Evolutionary conservation across 1,284 basidiomycete species (phyloP).

Genomic region (Ustilago trichophora): DNA sequence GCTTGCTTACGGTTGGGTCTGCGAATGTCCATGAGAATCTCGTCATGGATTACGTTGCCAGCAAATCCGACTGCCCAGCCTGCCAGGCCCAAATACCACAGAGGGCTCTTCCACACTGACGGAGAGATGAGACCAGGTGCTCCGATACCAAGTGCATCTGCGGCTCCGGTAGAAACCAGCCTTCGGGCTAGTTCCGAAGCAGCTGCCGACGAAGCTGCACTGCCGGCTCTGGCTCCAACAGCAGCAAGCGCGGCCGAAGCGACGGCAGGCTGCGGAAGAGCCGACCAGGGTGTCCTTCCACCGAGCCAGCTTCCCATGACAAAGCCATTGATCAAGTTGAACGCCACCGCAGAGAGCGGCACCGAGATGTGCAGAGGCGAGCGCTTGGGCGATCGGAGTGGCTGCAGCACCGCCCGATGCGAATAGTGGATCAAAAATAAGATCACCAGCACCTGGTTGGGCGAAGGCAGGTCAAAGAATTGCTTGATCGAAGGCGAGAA

Average conservation of each 20-base stretch:
- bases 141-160: slow-evolving; percentile 16
- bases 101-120: slow-evolving; percentile 58
- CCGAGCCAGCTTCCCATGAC: slow-evolving; percentile 74
- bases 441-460: slow-evolving; percentile 72
- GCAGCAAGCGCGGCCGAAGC: slow-evolving; percentile 52
- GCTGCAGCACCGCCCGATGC: slow-evolving; percentile 83
- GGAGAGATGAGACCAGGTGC: slow-evolving; percentile 46
- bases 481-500: slow-evolving; percentile 58
- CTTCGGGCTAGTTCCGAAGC: slow-evolving; percentile 21
- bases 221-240: slow-evolving; percentile 5
- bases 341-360: slow-evolving; percentile 72
- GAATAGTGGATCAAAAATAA: slow-evolving; percentile 81
- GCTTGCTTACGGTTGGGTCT: slow-evolving; percentile 15
- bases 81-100: slow-evolving; percentile 74
- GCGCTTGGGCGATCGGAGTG: slow-evolving; percentile 81
- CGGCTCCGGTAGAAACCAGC: slow-evolving; percentile 20
- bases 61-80: slow-evolving; percentile 78
- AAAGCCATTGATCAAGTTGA: slow-evolving; percentile 79
- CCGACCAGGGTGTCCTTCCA: slow-evolving; percentile 47
- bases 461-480: slow-evolving; percentile 66
- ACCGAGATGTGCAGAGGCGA: slow-evolving; percentile 80
- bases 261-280: slow-evolving; percentile 58
- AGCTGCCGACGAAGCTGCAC: slow-evolving; percentile 5
- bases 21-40: slow-evolving; percentile 78
- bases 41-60: slow-evolving; percentile 87